Evolutionary conservation across 129 eudicot species (phyloP), one percentile per base, ranked within the genome.

Genomic region (Ambrosia trifida): DNA sequence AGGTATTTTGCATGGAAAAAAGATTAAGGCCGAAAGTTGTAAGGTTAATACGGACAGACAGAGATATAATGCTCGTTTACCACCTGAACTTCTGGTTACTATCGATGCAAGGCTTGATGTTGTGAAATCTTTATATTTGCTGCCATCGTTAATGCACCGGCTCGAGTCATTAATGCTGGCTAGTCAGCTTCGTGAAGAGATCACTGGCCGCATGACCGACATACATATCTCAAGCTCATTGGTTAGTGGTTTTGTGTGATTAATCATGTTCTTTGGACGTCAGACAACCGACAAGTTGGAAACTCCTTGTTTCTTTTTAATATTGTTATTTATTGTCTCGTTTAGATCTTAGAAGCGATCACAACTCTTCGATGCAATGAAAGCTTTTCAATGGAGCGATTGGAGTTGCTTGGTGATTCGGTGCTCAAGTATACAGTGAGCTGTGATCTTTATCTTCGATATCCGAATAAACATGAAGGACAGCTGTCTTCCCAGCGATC

Each of bases 331-430:
- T 59, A 7, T 47, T 43, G 66, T 75, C 20, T 69, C 24, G 19
- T 61, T 64, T 75, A 91, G 97, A 86, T 94, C 67, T 70, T 94
- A 79, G 97, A 94, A 83, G 99, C 99, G 50, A 80, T 94, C 46
- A 89, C 99, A 54, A 94, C 89, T 44, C 85, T 82, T 6, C 79
- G 87, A 86, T 94, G 99, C 68, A 84, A 83, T 32, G 99, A 94
- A 59, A 88, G 87, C 50, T 94, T 94, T 72, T 94, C 99, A 51
- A 87, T 90, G 89, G 99, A 94, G 78, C 81, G 99, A 43, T 74
- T 94, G 76, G 99, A 94, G 81, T 82, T 94, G 86, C 99, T 94
- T 61, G 99, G 99, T 61, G 99, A 94, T 77, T 94, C 99, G 5
- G 89, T 94, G 67, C 79, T 94, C 30, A 94, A 94, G 76, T 94